Percentiles rank a stretch among this genome's conserved stretches.
Evolutionary conservation across 208 protist genomes (phyloP).

Genomic region (Polymyxa betae): DNA sequence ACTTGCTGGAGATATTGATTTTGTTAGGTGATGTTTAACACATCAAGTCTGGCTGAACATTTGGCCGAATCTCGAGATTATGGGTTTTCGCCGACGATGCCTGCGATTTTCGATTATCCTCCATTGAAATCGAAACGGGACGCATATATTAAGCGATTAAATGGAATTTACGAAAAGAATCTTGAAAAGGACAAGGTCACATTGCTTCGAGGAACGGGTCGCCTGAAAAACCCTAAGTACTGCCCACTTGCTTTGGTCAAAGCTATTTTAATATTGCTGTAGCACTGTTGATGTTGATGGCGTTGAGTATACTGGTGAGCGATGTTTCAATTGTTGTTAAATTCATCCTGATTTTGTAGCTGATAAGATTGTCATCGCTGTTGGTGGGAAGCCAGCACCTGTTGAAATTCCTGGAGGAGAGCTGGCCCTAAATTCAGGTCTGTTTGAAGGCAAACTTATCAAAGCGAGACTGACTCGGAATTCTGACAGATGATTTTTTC

Average conservation of each 20-base stretch:
- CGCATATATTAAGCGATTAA: constrained; percentile 72
- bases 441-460: neutral
- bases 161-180: constrained; percentile 75
- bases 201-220: constrained; percentile 68
- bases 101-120: constrained; percentile 63
- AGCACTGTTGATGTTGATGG: constrained; percentile 16
- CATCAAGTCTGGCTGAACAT: neutral
- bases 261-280: neutral
- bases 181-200: constrained; percentile 62
- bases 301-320: constrained; percentile 24
- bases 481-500: constrained; percentile 27
- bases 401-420: constrained; percentile 58
- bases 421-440: constrained; percentile 69
- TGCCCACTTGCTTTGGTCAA: neutral
- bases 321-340: neutral
- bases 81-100: neutral
- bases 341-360: neutral
- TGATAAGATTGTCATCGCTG: constrained; percentile 66
- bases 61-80: neutral
- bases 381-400: constrained; percentile 65
- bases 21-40: constrained; percentile 26
- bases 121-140: constrained; percentile 69
- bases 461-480: no score
- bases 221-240: neutral
- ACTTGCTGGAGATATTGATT: neutral